These are phyloP conservation scores for Ophiostoma pallidulum DNA, from an alignment of 2,329 filamentous ascomycete species.

Conservation along the genomic window DNA sequence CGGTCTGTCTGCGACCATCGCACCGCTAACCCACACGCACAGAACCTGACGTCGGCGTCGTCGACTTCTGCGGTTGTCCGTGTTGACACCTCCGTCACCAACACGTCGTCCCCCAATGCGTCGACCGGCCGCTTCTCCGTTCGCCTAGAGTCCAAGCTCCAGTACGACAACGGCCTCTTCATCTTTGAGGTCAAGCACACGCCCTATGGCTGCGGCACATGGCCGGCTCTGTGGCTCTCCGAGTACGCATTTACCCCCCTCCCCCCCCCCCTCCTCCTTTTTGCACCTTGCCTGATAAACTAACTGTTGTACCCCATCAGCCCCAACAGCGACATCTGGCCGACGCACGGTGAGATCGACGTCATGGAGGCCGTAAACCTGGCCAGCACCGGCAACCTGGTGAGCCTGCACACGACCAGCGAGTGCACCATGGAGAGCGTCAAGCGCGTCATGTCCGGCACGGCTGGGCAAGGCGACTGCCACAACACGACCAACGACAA, in stretches of 20 bases:
- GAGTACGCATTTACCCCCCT: constrained; percentile 28
- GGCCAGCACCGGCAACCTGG: constrained; percentile 41
- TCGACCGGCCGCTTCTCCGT: constrained; percentile 54
- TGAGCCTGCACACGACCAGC: constrained; percentile 49
- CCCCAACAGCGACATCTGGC: constrained; percentile 38
- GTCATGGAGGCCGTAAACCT: constrained; percentile 36
- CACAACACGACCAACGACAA: constrained; percentile 35
- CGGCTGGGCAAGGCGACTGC: constrained; percentile 35
- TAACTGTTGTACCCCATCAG: too few relatives aligned
- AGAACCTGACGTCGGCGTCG: constrained; percentile 56
- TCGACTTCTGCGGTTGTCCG: constrained; percentile 43
- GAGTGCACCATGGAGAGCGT: constrained; percentile 43
- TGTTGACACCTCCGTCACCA: constrained; percentile 51
- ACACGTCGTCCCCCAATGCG: constrained; percentile 36
- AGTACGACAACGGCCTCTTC: constrained; percentile 56
- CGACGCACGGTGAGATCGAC: constrained; percentile 35
- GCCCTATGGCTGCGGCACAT: constrained; percentile 53
- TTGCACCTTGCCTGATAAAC: constrained; percentile 5
- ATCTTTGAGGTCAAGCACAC: constrained; percentile 57
- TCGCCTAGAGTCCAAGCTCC: constrained; percentile 49
- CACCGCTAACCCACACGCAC: neutral
- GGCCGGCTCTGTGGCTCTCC: constrained; percentile 57
- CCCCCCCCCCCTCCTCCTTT: neutral
- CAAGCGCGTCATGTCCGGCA: constrained; percentile 44
- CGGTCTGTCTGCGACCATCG: neutral